Percentiles rank a stretch among this genome's conserved stretches.
These are phyloP conservation scores for Penicillium coprophilum DNA, from an alignment of 495 filamentous ascomycete species.

Conservation along the genomic window DNA sequence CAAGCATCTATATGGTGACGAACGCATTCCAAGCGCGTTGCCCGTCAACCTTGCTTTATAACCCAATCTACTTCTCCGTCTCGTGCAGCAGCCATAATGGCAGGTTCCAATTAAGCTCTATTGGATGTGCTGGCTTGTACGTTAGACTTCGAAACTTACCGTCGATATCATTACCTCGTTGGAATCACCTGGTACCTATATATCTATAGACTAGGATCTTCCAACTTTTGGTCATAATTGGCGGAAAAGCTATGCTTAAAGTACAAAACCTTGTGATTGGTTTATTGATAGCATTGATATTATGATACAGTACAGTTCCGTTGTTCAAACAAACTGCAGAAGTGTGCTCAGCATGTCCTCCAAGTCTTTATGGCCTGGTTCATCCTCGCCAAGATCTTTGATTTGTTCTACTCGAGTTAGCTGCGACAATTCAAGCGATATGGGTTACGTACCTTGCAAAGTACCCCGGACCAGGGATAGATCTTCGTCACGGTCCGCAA, in stretches of 20 bases:
- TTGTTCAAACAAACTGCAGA: constrained; percentile 53
- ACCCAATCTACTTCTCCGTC: neutral
- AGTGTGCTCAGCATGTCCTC: constrained; percentile 72
- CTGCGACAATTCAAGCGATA: neutral
- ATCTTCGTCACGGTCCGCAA: constrained; percentile 67
- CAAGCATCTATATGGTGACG: neutral
- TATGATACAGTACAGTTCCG: constrained; percentile 5
- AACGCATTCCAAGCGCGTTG: neutral
- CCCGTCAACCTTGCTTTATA: neutral
- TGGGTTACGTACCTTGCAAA: constrained; percentile 57
- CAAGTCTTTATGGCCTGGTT: constrained; percentile 57
- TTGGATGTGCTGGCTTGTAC: neutral
- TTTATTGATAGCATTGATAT: constrained; percentile 9
- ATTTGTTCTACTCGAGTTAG: constrained; percentile 55
- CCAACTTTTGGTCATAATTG: neutral
- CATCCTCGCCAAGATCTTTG: constrained; percentile 57
- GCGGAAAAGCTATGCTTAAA: neutral
- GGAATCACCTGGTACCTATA: neutral
- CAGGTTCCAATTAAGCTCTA: neutral
- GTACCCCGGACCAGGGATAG: constrained; percentile 62
- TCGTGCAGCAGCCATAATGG: neutral
- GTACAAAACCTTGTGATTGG: neutral
- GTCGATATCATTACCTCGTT: neutral
- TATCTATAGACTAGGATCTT: neutral
- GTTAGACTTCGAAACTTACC: neutral